Conservation (phyloP, 1,284 basidiomycete species). For the Apiotrichum laibachii region DNA sequence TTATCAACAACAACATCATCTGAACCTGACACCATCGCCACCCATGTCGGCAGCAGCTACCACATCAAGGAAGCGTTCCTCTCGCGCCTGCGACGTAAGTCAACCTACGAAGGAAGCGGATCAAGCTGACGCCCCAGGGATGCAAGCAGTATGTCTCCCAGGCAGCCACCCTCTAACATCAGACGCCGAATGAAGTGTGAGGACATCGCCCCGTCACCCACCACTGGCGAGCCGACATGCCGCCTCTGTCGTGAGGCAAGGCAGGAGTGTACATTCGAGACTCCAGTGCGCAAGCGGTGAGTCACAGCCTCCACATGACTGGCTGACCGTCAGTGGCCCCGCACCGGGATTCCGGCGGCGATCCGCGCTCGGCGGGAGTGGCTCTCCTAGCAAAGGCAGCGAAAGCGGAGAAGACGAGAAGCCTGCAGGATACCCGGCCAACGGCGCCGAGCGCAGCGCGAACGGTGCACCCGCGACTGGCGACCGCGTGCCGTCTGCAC, state of each 20-base stretch:
- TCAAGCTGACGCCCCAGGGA: conserved; percentile 15
- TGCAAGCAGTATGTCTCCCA: conserved; percentile 19
- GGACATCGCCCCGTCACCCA: conserved; percentile 11
- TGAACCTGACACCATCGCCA: neutral
- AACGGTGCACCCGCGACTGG: neutral
- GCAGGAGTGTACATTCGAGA: conserved; percentile 28
- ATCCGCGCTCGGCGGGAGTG: neutral
- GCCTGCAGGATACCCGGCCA: neutral
- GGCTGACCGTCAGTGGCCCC: conserved; percentile 7
- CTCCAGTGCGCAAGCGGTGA: conserved; percentile 33
- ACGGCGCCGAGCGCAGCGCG: neutral
- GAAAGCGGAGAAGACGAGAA: neutral
- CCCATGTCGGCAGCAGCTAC: conserved; percentile 1
- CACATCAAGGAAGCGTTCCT: conserved; percentile 19
- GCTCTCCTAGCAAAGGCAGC: conserved; percentile 5
- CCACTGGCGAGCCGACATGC: conserved; percentile 19
- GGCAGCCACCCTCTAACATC: neutral
- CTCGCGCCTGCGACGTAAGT: conserved; percentile 32
- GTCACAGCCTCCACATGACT: neutral
- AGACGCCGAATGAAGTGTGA: conserved; percentile 37
- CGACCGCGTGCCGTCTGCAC: neutral
- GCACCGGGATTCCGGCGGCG: conserved; percentile 20
- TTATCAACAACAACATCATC: no score
- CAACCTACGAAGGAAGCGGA: neutral
- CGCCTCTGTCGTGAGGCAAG: conserved; percentile 28